Evolutionary conservation across 768 basidiomycete genomes (phyloP), one percentile per base, ranked within the genome.

Genomic region (Wakefieldia striispora): DNA sequence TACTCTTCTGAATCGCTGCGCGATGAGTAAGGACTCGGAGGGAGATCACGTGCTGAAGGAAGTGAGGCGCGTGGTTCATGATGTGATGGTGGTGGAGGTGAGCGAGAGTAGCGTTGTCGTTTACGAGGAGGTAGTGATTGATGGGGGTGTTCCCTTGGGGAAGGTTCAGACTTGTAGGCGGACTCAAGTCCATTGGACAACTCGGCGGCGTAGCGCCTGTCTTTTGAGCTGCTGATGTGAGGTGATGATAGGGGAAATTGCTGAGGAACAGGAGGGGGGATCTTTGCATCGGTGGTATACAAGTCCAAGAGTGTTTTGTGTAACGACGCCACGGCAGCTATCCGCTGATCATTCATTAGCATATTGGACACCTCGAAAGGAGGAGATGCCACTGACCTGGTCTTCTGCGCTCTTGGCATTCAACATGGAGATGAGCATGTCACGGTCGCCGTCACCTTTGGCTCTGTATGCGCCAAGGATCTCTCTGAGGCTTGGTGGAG

Each of bases 381-480:
- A 43, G 43, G 16, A 29, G 53, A 27, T 16, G 37, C 23, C 23
- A 61, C 81, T 36, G 56, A 91, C 91, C 80, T 95, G 88, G 64
- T 97, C 94, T 66, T 97, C 94, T 12, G 94, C 86, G 40, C 84
- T 80, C 74, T 97, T 97, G 62, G 93, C 92, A 52, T 88, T 91
- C 43, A 97, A 75, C 79, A 97, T 88, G 57, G 91, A 82, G 31
- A 95, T 77, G 19, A 97, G 76, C 82, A 95, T 87, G 45, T 95
- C 91, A 20, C 93, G 79, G 75, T 97, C 94, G 37, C 91, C 93
- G 53, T 94, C 90, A 52, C 94, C 94, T 61, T 85, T 89, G 34
- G 82, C 70, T 49, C 80, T 78, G 73, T 95, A 97, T 8, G 93
- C 92, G 34, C 80, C 78, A 21, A 97, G 82, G 37, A 97, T 93